A percentile compares a stretch with the other conserved stretches of the same genome.
These are phyloP conservation scores for Aspergillus sp. DNA, from an alignment of 2,329 filamentous ascomycete species.

Conservation along the genomic window DNA sequence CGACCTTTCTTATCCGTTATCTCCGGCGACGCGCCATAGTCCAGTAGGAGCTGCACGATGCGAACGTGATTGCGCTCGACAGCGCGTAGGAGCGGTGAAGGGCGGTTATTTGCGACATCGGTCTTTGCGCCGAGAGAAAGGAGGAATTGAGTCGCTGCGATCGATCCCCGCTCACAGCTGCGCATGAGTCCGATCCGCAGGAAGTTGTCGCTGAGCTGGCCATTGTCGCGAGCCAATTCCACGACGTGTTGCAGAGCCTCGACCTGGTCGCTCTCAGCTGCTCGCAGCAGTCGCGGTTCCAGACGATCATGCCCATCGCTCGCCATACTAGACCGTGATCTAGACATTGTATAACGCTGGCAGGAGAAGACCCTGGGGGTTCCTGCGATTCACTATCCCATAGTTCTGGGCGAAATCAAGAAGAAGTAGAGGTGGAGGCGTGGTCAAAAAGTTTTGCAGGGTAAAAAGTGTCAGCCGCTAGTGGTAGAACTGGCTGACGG, in stretches of 20 bases:
- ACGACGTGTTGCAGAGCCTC: conserved; percentile 35
- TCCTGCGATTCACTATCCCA: neutral
- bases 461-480: neutral
- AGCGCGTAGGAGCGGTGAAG: conserved; percentile 40
- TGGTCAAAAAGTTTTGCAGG: neutral
- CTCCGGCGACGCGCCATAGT: conserved; percentile 35
- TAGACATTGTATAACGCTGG: conserved; percentile 17
- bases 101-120: conserved; percentile 33
- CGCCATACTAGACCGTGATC: conserved; percentile 35
- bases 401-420: neutral
- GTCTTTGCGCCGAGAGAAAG: conserved; percentile 42
- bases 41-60: conserved; percentile 48
- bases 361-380: neutral
- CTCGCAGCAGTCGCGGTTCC: conserved; percentile 45
- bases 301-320: conserved; percentile 42
- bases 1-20: conserved; percentile 49
- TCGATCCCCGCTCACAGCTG: conserved; percentile 41
- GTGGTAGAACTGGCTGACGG: neutral
- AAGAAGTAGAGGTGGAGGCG: neutral
- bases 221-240: conserved; percentile 34
- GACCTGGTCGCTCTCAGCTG: conserved; percentile 41
- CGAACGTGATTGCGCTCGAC: conserved; percentile 44
- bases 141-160: conserved; percentile 36
- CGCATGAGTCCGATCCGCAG: conserved; percentile 44
- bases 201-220: conserved; percentile 41